phyloP scores from a whole-genome alignment of 257 asterid genomes.

The Solanum lycopersicoides region DNA sequence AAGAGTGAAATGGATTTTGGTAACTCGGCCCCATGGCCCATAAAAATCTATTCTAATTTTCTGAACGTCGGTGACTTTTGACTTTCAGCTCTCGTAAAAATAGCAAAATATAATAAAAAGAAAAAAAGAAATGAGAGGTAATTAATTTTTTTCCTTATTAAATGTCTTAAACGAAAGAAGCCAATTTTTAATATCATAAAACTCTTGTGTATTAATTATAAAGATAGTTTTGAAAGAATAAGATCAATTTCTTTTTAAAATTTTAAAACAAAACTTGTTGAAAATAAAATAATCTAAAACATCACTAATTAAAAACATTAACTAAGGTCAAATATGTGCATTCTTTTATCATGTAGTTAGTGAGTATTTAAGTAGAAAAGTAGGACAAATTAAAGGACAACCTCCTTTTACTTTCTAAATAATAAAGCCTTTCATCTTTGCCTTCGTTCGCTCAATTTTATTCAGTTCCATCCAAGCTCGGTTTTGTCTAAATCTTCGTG shows the following conservation, averaged over 20 bases:
- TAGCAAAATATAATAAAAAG: not conserved
- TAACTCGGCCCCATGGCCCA: not conserved
- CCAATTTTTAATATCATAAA: not conserved
- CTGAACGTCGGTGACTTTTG: not conserved
- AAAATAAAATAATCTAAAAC: too few relatives aligned
- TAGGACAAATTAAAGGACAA: not conserved
- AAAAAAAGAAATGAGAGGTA: not conserved
- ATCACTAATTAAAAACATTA: too few relatives aligned
- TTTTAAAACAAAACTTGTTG: too few relatives aligned
- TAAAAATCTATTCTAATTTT: too few relatives aligned
- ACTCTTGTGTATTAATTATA: not conserved
- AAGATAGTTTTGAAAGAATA: not conserved
- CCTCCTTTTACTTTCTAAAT: too few relatives aligned
- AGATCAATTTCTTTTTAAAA: too few relatives aligned
- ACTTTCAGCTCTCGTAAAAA: not conserved
- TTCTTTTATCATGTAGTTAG: not conserved
- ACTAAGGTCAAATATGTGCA: too few relatives aligned
- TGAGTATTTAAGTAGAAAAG: not conserved
- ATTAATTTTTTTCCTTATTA: not conserved
- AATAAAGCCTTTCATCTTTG: too few relatives aligned
- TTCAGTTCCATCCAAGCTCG: too few relatives aligned
- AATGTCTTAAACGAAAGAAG: too few relatives aligned
- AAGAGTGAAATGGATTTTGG: not conserved
- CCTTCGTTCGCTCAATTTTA: too few relatives aligned
- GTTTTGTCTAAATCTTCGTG: too few relatives aligned